Evolutionary conservation across 352 stramenopile species (phyloP).

Genomic region (Peronospora belbahrii): DNA sequence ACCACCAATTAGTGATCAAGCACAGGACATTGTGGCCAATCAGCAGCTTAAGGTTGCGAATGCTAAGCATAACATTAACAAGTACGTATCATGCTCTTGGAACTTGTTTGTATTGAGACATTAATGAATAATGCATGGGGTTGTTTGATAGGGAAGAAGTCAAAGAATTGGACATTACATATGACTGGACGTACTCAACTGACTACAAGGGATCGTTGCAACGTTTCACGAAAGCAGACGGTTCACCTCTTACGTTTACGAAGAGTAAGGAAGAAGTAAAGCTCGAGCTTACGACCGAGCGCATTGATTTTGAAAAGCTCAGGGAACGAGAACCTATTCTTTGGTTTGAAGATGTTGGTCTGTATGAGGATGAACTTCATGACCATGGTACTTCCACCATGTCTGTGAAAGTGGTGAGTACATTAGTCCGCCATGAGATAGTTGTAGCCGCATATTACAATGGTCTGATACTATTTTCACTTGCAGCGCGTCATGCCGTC

Average conservation of each 20-base stretch:
- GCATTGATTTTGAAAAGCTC: conserved; percentile 71
- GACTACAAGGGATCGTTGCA: conserved; percentile 77
- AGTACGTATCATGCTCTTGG: too few species aligned
- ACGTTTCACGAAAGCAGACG: conserved; percentile 26
- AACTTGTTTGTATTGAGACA: background rate
- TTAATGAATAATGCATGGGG: too few species aligned
- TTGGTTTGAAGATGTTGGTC: conserved; percentile 73
- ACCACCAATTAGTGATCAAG: conserved; percentile 31
- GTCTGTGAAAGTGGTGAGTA: conserved; percentile 78
- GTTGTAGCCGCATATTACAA: background rate
- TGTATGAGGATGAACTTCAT: conserved; percentile 82
- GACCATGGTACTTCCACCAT: conserved; percentile 74
- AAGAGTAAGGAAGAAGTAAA: conserved; percentile 26
- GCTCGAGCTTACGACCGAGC: conserved; percentile 39
- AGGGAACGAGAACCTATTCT: conserved; percentile 78
- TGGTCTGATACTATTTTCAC: background rate
- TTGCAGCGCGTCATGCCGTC: conserved; percentile 77
- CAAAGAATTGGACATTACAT: conserved; percentile 78
- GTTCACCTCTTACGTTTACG: conserved; percentile 7
- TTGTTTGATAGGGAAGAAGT: conserved; percentile 56
- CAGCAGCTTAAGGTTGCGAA: conserved; percentile 77
- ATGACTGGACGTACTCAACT: conserved; percentile 81
- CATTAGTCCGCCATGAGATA: background rate
- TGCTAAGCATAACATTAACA: conserved; percentile 73
- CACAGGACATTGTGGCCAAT: conserved; percentile 44